Base-by-base conservation (phyloP, 345 rosid species). In the Alliaria petiolata region DNA sequence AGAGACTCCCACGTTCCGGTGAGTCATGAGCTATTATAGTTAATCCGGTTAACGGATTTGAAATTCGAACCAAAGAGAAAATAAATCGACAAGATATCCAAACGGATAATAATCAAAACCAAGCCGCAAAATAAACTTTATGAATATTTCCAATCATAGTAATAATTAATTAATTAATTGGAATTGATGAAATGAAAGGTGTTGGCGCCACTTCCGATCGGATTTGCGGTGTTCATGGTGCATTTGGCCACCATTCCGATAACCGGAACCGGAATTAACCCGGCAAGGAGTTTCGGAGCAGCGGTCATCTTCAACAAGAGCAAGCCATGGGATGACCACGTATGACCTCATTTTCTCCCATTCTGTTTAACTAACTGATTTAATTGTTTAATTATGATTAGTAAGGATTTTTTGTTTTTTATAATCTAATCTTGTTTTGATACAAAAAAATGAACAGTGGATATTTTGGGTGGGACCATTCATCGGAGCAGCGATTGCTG, bases 221-320 rank as follows among this genome's bases (percentile, higher is more conserved):
- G 98, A 74, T 92, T 92, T 62, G 98, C 98, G 16, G 98, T 92
- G 78, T 92, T 92, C 81, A 90, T 90, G 96, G 98, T 92, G 68
- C 98, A 92, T 47, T 77, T 92, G 54, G 96, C 96, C 30, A 92
- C 98, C 3, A 92, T 92, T 53, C 98, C 98, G 6, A 75, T 92
- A 67, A 90, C 96, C 22, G 98, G 98, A 34, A 92, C 98, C 14
- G 96, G 98, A 43, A 92, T 92, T 75, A 92, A 92, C 82, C 98
- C 98, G 12, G 98, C 98, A 7, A 90, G 98, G 81, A 92, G 98
- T 62, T 88, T 92, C 6, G 98, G 98, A 50, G 98, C 98, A 55
- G 98, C 98, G 33, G 96, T 92, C 14, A 90, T 92, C 71, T 86
- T 61, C 82, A 86, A 87, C 85, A 3, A 81, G 49, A 83, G 83